phyloP scores from a whole-genome alignment of 1,139 yeast species.

The Hansenula sp. region DNA sequence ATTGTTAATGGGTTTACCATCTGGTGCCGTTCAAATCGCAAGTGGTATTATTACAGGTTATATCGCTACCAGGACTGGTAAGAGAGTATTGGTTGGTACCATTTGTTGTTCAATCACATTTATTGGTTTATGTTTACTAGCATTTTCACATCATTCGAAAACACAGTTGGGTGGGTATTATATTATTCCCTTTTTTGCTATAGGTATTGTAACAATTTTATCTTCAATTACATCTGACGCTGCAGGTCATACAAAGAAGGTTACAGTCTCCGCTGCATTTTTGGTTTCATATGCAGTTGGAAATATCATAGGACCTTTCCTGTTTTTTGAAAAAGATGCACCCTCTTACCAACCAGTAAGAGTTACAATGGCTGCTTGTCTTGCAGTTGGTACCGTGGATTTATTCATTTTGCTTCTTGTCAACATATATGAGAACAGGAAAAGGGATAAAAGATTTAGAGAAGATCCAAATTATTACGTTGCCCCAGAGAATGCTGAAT shows the following conservation, averaged over 20 bases:
- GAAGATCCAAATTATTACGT: slow-evolving; percentile 3
- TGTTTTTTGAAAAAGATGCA: slow-evolving; percentile 36
- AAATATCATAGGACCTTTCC: slow-evolving; percentile 46
- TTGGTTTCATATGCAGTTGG: slow-evolving; percentile 56
- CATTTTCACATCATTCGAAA: background rate
- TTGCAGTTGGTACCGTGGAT: slow-evolving; percentile 26
- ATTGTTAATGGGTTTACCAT: slow-evolving; percentile 35
- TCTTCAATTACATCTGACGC: slow-evolving; percentile 46
- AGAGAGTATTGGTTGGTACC: background rate
- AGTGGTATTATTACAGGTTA: background rate
- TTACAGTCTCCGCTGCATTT: slow-evolving; percentile 36
- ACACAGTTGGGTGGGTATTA: background rate
- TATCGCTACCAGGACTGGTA: background rate
- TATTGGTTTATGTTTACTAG: background rate
- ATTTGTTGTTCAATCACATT: background rate
- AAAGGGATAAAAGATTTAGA: slow-evolving; percentile 25
- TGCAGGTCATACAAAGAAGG: slow-evolving; percentile 59
- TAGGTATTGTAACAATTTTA: slow-evolving; percentile 4
- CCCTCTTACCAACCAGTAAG: slow-evolving; percentile 47
- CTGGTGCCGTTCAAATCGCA: slow-evolving; percentile 34
- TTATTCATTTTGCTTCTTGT: slow-evolving; percentile 26
- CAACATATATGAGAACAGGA: slow-evolving; percentile 29
- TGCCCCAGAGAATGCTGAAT: slow-evolving; percentile 21
- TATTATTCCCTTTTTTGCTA: background rate
- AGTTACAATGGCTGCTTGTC: slow-evolving; percentile 36